Evolutionary conservation across 805 yeast species (phyloP).

Genomic region (Pichia pseudocactophila): DNA sequence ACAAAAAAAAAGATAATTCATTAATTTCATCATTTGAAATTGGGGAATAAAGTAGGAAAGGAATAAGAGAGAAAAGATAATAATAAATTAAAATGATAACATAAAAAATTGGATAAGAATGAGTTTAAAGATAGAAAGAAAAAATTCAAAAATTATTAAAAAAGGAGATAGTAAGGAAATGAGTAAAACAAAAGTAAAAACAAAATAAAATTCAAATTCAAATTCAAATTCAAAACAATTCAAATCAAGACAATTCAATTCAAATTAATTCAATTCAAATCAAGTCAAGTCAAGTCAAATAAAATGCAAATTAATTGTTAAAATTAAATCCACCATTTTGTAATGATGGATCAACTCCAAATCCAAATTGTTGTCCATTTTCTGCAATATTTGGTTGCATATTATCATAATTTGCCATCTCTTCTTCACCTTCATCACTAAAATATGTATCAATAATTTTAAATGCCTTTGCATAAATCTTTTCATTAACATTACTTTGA

Average conservation of each 20-base stretch:
- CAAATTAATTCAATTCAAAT: no score
- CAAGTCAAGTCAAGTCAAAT: not conserved
- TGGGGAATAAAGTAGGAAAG: no score
- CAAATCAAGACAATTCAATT: no score
- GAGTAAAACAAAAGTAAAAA: not conserved
- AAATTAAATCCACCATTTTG: constrained; percentile 43
- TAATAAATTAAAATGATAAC: no score
- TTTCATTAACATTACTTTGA: constrained; percentile 86
- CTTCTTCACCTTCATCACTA: constrained; percentile 68
- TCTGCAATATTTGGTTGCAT: constrained; percentile 55
- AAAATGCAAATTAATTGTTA: constrained; percentile 5
- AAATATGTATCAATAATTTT: constrained; percentile 86
- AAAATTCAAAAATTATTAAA: not conserved
- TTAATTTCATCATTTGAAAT: no score
- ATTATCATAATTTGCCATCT: constrained; percentile 28
- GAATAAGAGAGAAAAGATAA: no score
- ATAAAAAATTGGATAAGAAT: not conserved
- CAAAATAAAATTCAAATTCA: not conserved
- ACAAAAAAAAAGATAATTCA: no score
- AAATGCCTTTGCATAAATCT: constrained; percentile 86
- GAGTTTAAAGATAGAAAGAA: not conserved
- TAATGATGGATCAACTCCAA: constrained; percentile 57
- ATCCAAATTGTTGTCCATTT: constrained; percentile 73
- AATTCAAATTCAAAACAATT: no score
- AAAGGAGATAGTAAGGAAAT: not conserved